Conservation (phyloP, 202 grass and related monocot species). For the Zoysia matrella region DNA sequence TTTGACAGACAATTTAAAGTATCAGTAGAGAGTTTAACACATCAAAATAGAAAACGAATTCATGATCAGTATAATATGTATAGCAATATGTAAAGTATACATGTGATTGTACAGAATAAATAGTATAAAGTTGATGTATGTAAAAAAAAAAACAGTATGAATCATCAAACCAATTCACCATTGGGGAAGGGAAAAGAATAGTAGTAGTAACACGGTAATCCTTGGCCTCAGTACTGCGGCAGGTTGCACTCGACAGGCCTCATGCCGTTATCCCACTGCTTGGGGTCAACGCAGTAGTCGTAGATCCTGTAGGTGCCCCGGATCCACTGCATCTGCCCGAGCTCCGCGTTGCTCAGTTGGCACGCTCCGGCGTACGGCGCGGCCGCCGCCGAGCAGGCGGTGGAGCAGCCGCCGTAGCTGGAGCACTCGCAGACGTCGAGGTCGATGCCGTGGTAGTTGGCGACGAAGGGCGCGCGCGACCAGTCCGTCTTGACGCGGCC, state of each 20-base stretch:
- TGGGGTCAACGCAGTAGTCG: slow-evolving; percentile 51
- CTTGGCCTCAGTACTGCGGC: slow-evolving; percentile 28
- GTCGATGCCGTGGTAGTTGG: slow-evolving; percentile 49
- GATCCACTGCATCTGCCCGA: slow-evolving; percentile 41
- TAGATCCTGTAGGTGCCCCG: slow-evolving; percentile 53
- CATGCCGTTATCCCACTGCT: slow-evolving; percentile 32
- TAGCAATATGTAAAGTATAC: not conserved
- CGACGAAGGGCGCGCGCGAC: slow-evolving; percentile 61
- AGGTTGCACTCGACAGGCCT: slow-evolving; percentile 50
- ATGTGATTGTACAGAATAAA: not conserved
- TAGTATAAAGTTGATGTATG: not conserved
- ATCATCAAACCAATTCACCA: not conserved
- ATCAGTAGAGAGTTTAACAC: not conserved
- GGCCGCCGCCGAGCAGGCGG: not conserved
- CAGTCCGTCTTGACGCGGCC: slow-evolving; percentile 70
- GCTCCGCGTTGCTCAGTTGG: slow-evolving; percentile 32
- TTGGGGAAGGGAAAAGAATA: not conserved
- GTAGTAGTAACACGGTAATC: not conserved
- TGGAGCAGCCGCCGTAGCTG: not conserved
- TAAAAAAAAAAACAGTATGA: not conserved
- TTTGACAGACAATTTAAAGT: no score
- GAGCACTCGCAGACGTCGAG: slow-evolving; percentile 49
- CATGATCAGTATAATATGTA: not conserved
- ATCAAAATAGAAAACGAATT: not conserved
- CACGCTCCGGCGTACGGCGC: not conserved